A percentile compares a stretch with the other conserved stretches of the same genome.
Conservation (phyloP, 257 asterid genomes). For the Nyctanthes arbortristis region DNA sequence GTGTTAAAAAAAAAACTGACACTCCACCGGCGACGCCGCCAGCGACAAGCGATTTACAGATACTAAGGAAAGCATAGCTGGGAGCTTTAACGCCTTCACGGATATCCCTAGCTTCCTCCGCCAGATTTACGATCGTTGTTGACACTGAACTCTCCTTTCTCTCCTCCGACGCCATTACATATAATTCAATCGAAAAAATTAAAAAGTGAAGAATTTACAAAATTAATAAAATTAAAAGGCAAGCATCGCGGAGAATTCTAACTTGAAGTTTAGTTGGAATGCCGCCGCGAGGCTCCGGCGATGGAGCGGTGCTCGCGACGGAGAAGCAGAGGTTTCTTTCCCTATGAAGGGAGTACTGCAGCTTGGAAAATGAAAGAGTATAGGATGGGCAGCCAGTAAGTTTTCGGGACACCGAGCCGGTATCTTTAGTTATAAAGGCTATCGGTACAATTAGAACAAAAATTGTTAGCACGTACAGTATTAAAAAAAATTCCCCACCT, state of each 20-base stretch:
- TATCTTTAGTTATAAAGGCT: no score
- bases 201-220: neutral
- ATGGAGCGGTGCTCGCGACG: neutral
- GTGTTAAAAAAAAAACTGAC: constrained; percentile 17
- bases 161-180: constrained; percentile 42
- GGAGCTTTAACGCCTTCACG: constrained; percentile 35
- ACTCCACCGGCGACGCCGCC: constrained; percentile 42
- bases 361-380: neutral
- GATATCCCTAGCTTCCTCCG: constrained; percentile 36
- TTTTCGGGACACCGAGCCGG: neutral
- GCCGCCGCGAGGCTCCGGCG: neutral
- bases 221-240: neutral
- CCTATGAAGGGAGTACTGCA: neutral
- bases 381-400: no score
- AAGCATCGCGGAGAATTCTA: neutral
- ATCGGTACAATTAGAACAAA: neutral
- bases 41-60: constrained; percentile 39
- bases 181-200: neutral
- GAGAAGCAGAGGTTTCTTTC: neutral
- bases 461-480: no score
- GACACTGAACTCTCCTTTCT: constrained; percentile 30
- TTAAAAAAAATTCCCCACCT: no score
- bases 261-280: no score
- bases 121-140: constrained; percentile 33
- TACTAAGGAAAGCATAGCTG: constrained; percentile 25